Percentiles rank a stretch among this genome's conserved stretches.
Evolutionary conservation across 1,284 basidiomycete species (phyloP).

Genomic region (Vanrija sp.): DNA sequence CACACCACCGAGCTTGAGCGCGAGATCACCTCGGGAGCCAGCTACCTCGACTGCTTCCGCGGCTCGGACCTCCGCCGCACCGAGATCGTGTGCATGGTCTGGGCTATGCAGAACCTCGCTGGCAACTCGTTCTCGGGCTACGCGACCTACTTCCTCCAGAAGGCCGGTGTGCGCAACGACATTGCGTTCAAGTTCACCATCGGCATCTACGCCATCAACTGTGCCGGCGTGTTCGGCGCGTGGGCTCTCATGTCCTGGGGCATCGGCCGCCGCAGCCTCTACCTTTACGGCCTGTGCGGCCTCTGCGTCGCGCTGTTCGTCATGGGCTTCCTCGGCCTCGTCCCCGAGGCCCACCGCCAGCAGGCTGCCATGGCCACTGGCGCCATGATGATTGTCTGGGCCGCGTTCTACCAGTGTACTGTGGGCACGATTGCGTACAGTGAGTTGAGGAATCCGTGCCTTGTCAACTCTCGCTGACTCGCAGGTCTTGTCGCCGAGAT

Average conservation of each 20-base stretch:
- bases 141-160: constrained; percentile 49
- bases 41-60: constrained; percentile 53
- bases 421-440: constrained; percentile 42
- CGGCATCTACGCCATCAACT: constrained; percentile 42
- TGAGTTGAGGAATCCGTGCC: no score
- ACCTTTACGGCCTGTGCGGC: constrained; percentile 50
- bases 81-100: constrained; percentile 44
- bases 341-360: constrained; percentile 25
- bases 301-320: constrained; percentile 51
- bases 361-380: constrained; percentile 47
- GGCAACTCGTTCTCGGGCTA: constrained; percentile 40
- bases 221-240: constrained; percentile 37
- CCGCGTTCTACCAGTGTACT: constrained; percentile 44
- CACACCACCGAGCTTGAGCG: constrained; percentile 41
- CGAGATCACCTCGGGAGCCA: constrained; percentile 33
- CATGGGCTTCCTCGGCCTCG: constrained; percentile 53
- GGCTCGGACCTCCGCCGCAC: constrained; percentile 43
- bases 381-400: constrained; percentile 50
- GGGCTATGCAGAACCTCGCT: constrained; percentile 43
- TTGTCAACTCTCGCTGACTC: constrained; percentile 25
- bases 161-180: constrained; percentile 48
- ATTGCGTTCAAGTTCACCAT: constrained; percentile 49
- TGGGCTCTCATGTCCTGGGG: constrained; percentile 47
- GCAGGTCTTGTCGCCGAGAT: constrained; percentile 51
- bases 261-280: constrained; percentile 50